Evolutionary conservation across 148 eudicot species (phyloP).

Genomic region (Spergularia marina): DNA sequence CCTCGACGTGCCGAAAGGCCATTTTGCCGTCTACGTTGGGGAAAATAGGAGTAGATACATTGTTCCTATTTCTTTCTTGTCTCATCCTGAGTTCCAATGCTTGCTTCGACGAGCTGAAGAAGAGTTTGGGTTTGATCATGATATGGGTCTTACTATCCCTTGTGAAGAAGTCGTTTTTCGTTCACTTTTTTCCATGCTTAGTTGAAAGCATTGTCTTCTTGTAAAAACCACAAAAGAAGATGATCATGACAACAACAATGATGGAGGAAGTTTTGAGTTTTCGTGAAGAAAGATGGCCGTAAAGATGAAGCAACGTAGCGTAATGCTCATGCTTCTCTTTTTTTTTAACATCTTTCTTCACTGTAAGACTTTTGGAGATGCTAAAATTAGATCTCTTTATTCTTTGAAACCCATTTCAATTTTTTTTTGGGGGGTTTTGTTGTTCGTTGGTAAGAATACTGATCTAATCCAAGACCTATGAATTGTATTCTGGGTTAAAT

Average conservation of each 20-base stretch:
- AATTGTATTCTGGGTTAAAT: slow-evolving; percentile 33
- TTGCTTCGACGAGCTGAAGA: slow-evolving; percentile 75
- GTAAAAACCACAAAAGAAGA: not conserved
- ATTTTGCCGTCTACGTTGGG: slow-evolving; percentile 83
- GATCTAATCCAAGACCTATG: slow-evolving; percentile 25
- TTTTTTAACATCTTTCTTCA: slow-evolving; percentile 33
- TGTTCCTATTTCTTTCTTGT: slow-evolving; percentile 68
- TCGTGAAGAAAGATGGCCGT: slow-evolving; percentile 31
- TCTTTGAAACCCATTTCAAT: slow-evolving; percentile 25
- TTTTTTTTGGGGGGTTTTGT: slow-evolving; percentile 21
- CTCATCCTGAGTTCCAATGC: slow-evolving; percentile 68
- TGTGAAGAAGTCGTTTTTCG: slow-evolving; percentile 79
- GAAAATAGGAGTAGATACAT: slow-evolving; percentile 70
- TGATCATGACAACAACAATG: not conserved
- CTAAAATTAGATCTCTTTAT: slow-evolving; percentile 25
- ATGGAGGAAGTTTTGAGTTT: slow-evolving; percentile 11
- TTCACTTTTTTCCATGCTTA: slow-evolving; percentile 66
- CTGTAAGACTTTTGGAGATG: slow-evolving; percentile 22
- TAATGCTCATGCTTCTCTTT: slow-evolving; percentile 32
- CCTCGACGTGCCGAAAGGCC: slow-evolving; percentile 83
- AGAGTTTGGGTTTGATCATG: slow-evolving; percentile 82
- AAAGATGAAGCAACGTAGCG: slow-evolving; percentile 27
- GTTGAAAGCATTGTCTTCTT: slow-evolving; percentile 29
- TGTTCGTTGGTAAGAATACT: not conserved
- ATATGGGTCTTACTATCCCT: slow-evolving; percentile 83